Evolutionary conservation across 106 monocot genomes (phyloP).

Genomic region (Platanthera guangdongensis): DNA sequence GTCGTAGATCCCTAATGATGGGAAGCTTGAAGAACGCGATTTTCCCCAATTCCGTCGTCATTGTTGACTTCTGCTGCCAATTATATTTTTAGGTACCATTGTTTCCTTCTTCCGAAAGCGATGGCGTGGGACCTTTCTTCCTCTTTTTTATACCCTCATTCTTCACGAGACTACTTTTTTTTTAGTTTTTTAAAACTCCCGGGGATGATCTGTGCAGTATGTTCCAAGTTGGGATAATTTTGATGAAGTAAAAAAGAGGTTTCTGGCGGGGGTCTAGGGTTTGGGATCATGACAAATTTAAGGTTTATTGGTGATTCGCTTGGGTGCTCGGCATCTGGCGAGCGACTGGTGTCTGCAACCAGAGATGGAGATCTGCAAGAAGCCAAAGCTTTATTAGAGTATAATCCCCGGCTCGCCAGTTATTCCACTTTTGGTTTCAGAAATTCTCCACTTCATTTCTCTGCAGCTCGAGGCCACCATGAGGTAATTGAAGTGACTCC

Average conservation of each 20-base stretch:
- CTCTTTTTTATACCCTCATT: not conserved
- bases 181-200: not conserved
- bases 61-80: conserved; percentile 2
- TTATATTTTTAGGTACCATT: not conserved
- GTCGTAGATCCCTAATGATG: no score
- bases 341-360: conserved; percentile 75
- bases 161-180: not conserved
- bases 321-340: conserved; percentile 81
- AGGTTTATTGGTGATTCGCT: conserved; percentile 72
- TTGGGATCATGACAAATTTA: conserved; percentile 47
- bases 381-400: conserved; percentile 68
- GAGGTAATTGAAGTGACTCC: conserved; percentile 2
- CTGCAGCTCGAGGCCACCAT: conserved; percentile 10
- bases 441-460: conserved; percentile 13
- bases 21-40: not conserved
- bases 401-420: conserved; percentile 41
- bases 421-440: conserved; percentile 7
- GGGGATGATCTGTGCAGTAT: not conserved
- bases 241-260: not conserved
- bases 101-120: not conserved
- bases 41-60: not conserved
- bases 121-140: not conserved
- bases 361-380: conserved; percentile 84
- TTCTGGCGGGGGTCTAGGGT: not conserved
- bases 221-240: not conserved